Base-by-base conservation (phyloP, 352 stramenopile genomes). In the Lagenidium sp. region DNA sequence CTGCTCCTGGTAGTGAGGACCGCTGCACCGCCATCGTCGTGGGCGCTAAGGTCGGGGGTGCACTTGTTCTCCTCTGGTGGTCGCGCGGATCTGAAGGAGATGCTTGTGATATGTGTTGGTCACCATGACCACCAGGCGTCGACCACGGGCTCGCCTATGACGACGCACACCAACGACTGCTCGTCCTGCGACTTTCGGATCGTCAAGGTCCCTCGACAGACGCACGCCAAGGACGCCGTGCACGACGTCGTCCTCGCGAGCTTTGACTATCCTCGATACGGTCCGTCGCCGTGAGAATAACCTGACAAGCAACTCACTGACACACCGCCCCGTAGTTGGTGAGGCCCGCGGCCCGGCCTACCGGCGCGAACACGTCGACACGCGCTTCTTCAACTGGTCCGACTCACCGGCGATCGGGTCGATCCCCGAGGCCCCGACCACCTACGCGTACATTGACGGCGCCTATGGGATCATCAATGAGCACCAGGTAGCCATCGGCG, bases 391-490 rank as follows among this genome's bases (percentile, higher is more conserved):
- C 56, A 76, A 85, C 40, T 87, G 76, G 73, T 72, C 59, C 10
- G 48, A 62, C 21, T 72, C 80, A 20, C 54, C 63, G 6, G 31
- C 58, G 16, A 87, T 92, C 39, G 77, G 76, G 35, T 63, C 60
- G 39, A 90, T 92, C 50, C 72, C 74, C 0, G 68, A 92, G 44
- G 67, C 60, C 16, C 24, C 56, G 16, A 62, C 63, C 36, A 92
- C 80, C 4, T 90, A 72, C 47, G 80, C 71, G 39, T 92, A 88
- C 59, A 70, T 90, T 28, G 77, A 88, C 40, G 80, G 68, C n/a
- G 51, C 60, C 4, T 92, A 92, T 40, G 76, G 76, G 16, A 88
- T 92, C 53, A 73, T 92, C 34, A 92, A 92, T 36, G 80, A 92
- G 21, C 70, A 82, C 43, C 74, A 88, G 40, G 61, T 92, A 18